Evolutionary conservation across 176 grass and related monocot genomes (phyloP), one percentile per base, ranked within the genome.

Genomic region (Paspalum notatum): DNA sequence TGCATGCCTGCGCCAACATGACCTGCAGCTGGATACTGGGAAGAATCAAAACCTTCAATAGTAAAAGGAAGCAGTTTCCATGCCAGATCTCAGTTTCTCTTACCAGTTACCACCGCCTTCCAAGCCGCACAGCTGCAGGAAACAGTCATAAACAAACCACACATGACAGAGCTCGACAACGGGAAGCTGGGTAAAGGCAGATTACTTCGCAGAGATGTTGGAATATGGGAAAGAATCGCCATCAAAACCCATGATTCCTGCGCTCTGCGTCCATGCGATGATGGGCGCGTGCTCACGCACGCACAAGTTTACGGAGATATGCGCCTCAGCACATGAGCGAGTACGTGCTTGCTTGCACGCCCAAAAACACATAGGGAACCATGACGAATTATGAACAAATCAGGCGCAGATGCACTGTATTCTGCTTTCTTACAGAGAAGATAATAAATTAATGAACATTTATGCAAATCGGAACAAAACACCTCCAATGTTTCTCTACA

Each of bases 31-130:
- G 11, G 77, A 21, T 85, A 40, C 82, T 89, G 5, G 82, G 77
- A 58, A 63, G 71, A 71, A 69, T 41, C 82, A 77, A 89, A 76
- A 56, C 27, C 37, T 6, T 16, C 26, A 85, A 65, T 89, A 85
- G 71, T 77, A 64, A 85, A 89, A 85, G 87, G 82, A 85, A 89
- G 82, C 77, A 89, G 50, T 89, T 77, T 77, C 82, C 77, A 89
- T 85, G 82, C 49, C 41, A 85, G 82, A 85, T 85, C 87, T 85
- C 71, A 77, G 58, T 58, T 63, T 84, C 25, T 56, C 57, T 85
- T 82, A 32, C 32, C 32, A 32, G 32, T 32, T 32, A 32, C 32
- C n/a, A 77, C 71, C 87, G 15, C 65, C 49, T 82, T 55, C 82
- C 77, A 65, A 77, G 64, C n/a, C n/a, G n/a, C n/a, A n/a, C 14